A percentile compares a stretch with the other conserved stretches of the same genome.
These are phyloP conservation scores for Stentor roeselii DNA, from an alignment of 73 alveolate genomes.

Conservation along the genomic window DNA sequence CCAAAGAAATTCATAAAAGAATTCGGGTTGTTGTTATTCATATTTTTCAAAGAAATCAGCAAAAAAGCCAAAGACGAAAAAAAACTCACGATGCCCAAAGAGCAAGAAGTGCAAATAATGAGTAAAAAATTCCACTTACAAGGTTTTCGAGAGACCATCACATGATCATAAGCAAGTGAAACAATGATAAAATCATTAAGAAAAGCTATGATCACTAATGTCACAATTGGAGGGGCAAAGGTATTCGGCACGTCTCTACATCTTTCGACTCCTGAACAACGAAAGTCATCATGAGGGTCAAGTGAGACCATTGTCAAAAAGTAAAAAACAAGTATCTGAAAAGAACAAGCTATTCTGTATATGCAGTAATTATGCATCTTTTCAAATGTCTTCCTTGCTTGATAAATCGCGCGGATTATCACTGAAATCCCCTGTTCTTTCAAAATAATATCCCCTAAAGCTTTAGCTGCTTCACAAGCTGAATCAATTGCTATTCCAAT, in stretches of 20 bases:
- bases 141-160: slow-evolving; percentile 1
- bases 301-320: slow-evolving; percentile 21
- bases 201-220: not conserved
- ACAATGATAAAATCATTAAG: slow-evolving; percentile 2
- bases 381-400: slow-evolving; percentile 22
- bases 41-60: not conserved
- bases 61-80: not conserved
- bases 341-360: slow-evolving; percentile 27
- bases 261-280: not conserved
- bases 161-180: slow-evolving; percentile 31
- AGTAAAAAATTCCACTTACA: not conserved
- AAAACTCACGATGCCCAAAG: not conserved
- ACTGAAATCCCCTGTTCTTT: not conserved
- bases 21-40: not conserved
- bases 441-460: slow-evolving; percentile 51
- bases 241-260: slow-evolving; percentile 16
- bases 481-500: slow-evolving; percentile 68
- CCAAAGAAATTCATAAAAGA: not conserved
- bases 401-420: slow-evolving; percentile 9
- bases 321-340: slow-evolving; percentile 26
- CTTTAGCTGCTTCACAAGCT: slow-evolving; percentile 69
- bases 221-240: not conserved
- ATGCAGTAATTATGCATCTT: slow-evolving; percentile 27
- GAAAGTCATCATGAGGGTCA: not conserved
- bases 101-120: not conserved